Evolutionary conservation across 208 protist genomes (phyloP), one percentile per base, ranked within the genome.

Genomic region (Leptomonas seymouri): DNA sequence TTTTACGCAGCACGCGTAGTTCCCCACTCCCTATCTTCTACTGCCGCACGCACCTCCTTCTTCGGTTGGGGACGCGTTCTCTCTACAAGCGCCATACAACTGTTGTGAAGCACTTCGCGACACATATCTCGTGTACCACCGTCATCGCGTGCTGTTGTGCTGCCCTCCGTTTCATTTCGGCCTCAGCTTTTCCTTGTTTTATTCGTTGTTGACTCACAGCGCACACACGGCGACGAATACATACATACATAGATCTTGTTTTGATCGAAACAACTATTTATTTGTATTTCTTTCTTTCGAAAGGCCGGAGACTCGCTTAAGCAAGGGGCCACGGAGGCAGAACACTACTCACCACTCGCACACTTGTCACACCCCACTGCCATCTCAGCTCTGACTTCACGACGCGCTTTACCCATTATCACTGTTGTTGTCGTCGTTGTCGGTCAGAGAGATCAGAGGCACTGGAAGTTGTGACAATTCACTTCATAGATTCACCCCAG

Each of bases 211-310:
- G 49, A 11, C 16, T 50, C 21, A 41, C 9, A 15, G 25, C 30
- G 23, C 39, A 34, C 39, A 21, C 45, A 62, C 63, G 44, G 3
- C 8, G 36, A 69, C 23, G 16, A 6, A 21, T 36, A 58, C 65
- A 61, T 36, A 60, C 36, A 72, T 15, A 21, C 55, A 56, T 42
- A 56, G 27, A 72, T 41, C 51, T 45, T 61, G 51, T 45, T 51
- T 57, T 30, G 45, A 1, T 55, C 48, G 20, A 11, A 3, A 50
- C 45, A 1, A 6, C 41, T 64, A 28, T 53, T 12, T 16, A 8
- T 27, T 53, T 45, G 0, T 12, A 8, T 57, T 46, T 67, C 21
- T 55, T 46, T 42, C 39, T 9, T 9, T 51, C 53, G n/a, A n/a
- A n/a, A n/a, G n/a, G n/a, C 34, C 9, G 9, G 34, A 39, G 34